Conservation (phyloP, 768 basidiomycete genomes). For the Paxillus rubicundulus region DNA sequence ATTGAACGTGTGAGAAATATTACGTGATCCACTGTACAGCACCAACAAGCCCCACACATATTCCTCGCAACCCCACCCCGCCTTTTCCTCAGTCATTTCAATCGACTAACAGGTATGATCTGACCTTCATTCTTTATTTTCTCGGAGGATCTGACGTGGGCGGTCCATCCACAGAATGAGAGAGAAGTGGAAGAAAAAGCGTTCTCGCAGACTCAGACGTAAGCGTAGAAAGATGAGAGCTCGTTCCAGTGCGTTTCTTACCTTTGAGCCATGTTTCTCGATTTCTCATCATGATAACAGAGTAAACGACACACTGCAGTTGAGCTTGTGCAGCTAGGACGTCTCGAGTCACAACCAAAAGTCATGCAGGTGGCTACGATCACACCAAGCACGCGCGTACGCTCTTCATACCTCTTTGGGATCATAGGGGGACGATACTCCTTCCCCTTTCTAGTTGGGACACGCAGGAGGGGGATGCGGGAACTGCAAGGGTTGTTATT, state of each 20-base stretch:
- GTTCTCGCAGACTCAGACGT: constrained; percentile 87
- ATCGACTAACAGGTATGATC: constrained; percentile 27
- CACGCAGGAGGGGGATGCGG: constrained; percentile 17
- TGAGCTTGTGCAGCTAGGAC: constrained; percentile 27
- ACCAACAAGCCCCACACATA: constrained; percentile 29
- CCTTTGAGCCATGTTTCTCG: background rate
- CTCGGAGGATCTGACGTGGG: background rate
- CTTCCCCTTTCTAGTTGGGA: constrained; percentile 23
- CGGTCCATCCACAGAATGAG: constrained; percentile 58
- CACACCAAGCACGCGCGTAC: constrained; percentile 24
- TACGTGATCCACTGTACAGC: constrained; percentile 37
- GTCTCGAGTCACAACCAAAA: constrained; percentile 13
- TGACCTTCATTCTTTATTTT: background rate
- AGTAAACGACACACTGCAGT: constrained; percentile 33
- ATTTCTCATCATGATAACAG: constrained; percentile 20
- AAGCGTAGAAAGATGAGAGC: constrained; percentile 97
- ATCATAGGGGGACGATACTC: constrained; percentile 19
- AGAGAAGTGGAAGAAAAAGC: constrained; percentile 98
- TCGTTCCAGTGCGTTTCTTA: constrained; percentile 73
- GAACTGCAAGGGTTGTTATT: constrained; percentile 21
- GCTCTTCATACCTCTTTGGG: constrained; percentile 23
- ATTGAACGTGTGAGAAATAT: constrained; percentile 13
- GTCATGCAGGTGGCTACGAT: constrained; percentile 12
- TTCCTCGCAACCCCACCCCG: constrained; percentile 7
- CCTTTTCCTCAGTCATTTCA: constrained; percentile 29